Conservation (phyloP, 2,329 filamentous ascomycete genomes). For the Fusarium nodosum region DNA sequence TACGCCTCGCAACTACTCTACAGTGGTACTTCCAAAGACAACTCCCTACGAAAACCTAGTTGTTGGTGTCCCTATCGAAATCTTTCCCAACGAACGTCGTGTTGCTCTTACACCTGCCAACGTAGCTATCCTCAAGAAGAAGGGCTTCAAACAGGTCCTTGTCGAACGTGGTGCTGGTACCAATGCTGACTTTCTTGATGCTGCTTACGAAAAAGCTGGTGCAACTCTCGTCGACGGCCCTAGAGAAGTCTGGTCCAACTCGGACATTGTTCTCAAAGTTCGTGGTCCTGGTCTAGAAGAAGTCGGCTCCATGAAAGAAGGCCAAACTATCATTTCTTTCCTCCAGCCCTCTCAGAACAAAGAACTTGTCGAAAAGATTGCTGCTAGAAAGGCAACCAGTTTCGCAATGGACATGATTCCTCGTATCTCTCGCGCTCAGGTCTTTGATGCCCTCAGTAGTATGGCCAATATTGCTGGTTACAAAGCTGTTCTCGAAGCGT, state of each 20-base stretch:
- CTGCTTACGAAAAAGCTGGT: constrained; percentile 82
- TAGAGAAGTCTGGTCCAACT: constrained; percentile 77
- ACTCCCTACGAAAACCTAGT: constrained; percentile 79
- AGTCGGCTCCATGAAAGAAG: constrained; percentile 74
- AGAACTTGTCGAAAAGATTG: constrained; percentile 78
- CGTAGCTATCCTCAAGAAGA: constrained; percentile 84
- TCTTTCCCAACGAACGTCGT: constrained; percentile 82
- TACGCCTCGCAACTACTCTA: constrained; percentile 56
- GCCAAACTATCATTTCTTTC: constrained; percentile 84
- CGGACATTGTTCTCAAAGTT: constrained; percentile 88
- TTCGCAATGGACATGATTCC: constrained; percentile 97
- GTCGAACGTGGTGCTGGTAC: constrained; percentile 85
- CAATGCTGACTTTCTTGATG: constrained; percentile 81
- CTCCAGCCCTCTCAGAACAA: constrained; percentile 87
- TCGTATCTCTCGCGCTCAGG: constrained; percentile 87
- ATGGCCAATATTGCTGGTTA: constrained; percentile 97
- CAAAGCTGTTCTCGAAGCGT: constrained; percentile 90
- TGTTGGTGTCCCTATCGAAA: constrained; percentile 84
- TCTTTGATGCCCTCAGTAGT: constrained; percentile 88
- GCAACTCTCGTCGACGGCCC: constrained; percentile 79
- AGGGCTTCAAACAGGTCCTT: constrained; percentile 82
- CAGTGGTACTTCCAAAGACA: constrained; percentile 58
- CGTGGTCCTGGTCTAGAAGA: constrained; percentile 80
- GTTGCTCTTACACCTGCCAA: constrained; percentile 90
- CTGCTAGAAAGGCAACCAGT: constrained; percentile 76